These are phyloP conservation scores for Boletus mariae DNA, from an alignment of 1,284 basidiomycete genomes.

Conservation along the genomic window DNA sequence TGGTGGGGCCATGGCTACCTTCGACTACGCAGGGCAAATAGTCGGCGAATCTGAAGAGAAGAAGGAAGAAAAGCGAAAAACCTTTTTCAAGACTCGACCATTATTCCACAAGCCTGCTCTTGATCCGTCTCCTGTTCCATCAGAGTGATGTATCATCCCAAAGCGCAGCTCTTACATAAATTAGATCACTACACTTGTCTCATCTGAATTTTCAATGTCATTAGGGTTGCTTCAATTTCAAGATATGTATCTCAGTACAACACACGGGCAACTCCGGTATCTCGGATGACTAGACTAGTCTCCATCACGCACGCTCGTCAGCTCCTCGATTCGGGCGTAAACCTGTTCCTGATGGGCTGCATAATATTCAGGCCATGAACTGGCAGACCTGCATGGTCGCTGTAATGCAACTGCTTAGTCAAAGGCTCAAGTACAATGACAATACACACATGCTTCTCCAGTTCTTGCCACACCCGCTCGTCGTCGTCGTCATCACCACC, in stretches of 20 bases:
- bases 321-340: slow-evolving; percentile 31
- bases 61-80: slow-evolving; percentile 60
- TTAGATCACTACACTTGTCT: slow-evolving; percentile 15
- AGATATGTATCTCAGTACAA: not conserved
- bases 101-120: slow-evolving; percentile 36
- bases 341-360: slow-evolving; percentile 42
- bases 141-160: slow-evolving; percentile 13
- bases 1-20: slow-evolving; percentile 78
- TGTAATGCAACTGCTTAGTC: slow-evolving; percentile 24
- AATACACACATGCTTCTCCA: slow-evolving; percentile 36
- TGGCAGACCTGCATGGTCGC: slow-evolving; percentile 45
- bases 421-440: not conserved
- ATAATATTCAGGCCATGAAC: slow-evolving; percentile 58
- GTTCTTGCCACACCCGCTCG: slow-evolving; percentile 45
- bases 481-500: slow-evolving; percentile 45
- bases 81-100: slow-evolving; percentile 63
- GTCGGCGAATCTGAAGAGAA: slow-evolving; percentile 41
- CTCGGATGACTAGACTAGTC: slow-evolving; percentile 3
- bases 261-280: not conserved
- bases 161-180: slow-evolving; percentile 7
- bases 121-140: slow-evolving; percentile 16
- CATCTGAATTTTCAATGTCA: not conserved
- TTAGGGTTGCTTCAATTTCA: slow-evolving; percentile 2
- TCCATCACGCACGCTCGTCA: slow-evolving; percentile 23
- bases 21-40: slow-evolving; percentile 77